phyloP scores from a whole-genome alignment of 805 yeast genomes.

The Saccharomyces jurei region DNA sequence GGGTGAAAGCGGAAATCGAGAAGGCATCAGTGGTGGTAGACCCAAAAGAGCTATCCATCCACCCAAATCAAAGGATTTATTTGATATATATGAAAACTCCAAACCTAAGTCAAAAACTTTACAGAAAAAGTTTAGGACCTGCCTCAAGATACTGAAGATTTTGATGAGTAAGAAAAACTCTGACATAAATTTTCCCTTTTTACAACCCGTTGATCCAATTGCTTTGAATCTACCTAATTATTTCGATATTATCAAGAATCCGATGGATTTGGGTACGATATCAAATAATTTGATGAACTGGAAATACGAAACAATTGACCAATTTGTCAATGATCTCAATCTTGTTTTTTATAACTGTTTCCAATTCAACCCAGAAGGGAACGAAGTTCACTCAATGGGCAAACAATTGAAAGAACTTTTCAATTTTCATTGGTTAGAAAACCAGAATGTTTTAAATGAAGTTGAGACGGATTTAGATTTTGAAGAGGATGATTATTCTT shows the following conservation, averaged over 20 bases:
- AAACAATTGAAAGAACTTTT: constrained; percentile 81
- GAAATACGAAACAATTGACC: constrained; percentile 84
- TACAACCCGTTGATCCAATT: constrained; percentile 91
- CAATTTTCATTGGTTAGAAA: constrained; percentile 79
- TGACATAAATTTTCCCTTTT: constrained; percentile 77
- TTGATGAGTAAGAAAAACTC: constrained; percentile 75
- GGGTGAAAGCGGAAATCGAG: neutral
- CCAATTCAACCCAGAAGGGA: constrained; percentile 90
- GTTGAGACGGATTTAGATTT: neutral
- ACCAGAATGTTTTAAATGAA: neutral
- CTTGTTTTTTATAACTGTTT: constrained; percentile 85
- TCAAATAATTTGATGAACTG: constrained; percentile 74
- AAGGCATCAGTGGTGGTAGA: constrained; percentile 40
- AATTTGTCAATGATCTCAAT: constrained; percentile 74
- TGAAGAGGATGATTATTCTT: neutral
- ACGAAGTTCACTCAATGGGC: constrained; percentile 93
- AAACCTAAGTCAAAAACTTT: constrained; percentile 82
- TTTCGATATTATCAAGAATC: constrained; percentile 74
- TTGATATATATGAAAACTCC: constrained; percentile 59
- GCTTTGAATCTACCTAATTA: constrained; percentile 90
- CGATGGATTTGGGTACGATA: constrained; percentile 91
- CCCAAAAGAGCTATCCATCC: constrained; percentile 96
- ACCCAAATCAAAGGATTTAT: constrained; percentile 84
- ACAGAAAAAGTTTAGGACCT: constrained; percentile 82
- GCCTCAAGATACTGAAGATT: constrained; percentile 76